phyloP scores from a whole-genome alignment of 768 basidiomycete genomes.

The Lentinula lateritia region DNA sequence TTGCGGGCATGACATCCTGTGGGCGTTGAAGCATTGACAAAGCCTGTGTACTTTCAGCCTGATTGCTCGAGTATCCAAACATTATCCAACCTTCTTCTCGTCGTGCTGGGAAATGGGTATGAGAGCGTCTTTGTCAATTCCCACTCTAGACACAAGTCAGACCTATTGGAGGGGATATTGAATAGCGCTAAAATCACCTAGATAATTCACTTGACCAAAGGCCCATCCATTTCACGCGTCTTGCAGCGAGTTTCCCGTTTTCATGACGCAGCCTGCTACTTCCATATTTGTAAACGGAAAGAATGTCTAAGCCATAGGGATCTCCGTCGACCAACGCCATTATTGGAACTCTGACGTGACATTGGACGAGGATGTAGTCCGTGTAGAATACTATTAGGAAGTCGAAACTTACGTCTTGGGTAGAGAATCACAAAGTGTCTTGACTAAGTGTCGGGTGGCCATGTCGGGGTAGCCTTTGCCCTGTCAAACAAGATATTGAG shows the following conservation, averaged over 20 bases:
- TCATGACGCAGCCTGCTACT: constrained; percentile 71
- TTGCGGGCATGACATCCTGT: constrained; percentile 36
- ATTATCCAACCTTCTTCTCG: constrained; percentile 58
- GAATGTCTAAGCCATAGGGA: constrained; percentile 88
- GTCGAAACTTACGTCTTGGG: constrained; percentile 43
- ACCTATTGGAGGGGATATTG: neutral
- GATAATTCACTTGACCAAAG: constrained; percentile 64
- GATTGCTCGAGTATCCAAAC: neutral
- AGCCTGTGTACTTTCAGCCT: constrained; percentile 38
- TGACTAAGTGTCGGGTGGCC: constrained; percentile 81
- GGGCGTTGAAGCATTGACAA: constrained; percentile 51
- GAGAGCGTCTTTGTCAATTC: constrained; percentile 52
- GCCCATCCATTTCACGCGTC: constrained; percentile 76
- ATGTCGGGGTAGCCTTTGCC: constrained; percentile 98
- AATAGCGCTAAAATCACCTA: constrained; percentile 33
- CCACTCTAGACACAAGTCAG: constrained; percentile 36
- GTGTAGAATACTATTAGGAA: neutral
- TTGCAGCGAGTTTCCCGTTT: constrained; percentile 57
- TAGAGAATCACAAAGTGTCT: constrained; percentile 61
- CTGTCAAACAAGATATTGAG: constrained; percentile 31
- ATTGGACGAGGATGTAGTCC: neutral
- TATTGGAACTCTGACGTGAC: constrained; percentile 58
- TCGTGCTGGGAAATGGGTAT: constrained; percentile 69
- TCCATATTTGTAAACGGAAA: constrained; percentile 83
- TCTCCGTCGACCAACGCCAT: constrained; percentile 85